Base-by-base conservation (phyloP, 352 stramenopile species). In the Pythium myriotylum region DNA sequence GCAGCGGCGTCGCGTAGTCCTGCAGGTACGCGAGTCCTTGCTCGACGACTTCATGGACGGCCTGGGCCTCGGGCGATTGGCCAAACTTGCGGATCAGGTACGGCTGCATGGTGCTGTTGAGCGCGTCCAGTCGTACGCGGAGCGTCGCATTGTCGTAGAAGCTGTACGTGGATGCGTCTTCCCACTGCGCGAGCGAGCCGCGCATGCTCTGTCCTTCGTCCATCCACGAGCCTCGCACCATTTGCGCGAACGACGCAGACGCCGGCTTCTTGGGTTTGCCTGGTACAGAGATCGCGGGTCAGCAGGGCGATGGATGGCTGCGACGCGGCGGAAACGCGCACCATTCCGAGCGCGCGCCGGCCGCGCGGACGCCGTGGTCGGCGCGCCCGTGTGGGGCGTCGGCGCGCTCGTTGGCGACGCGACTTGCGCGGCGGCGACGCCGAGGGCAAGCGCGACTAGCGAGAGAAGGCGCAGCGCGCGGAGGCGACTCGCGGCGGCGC, bases 71-170 rank as follows among this genome's bases (percentile, higher is more conserved):
- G 12, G 71, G 59, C 29, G 76, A 88, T 55, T 92, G 80, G 7
- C 78, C 76, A 27, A 94, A 73, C 47, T 68, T 62, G 46, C 84
- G 84, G 50, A 95, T 81, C 47, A 88, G 43, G 27, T 79, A 76
- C 48, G 84, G 84, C 42, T 95, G 86, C 52, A 86, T 46, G 6
- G 77, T 70, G 62, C 86, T 95, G 66, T 90, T 84, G 41, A 92
- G 65, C 10, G 80, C 64, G 46, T 95, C 86, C 53, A 93, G 61
- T 3, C 83, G 82, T 24, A 92, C 73, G 22, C 76, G 79, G 23
- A 95, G 74, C 54, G 84, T 88, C 16, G 86, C 70, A 48, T 92
- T 92, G 29, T 88, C 78, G 22, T 74, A 80, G 58, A 95, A 95
- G 54, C 86, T 90, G 53, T 89, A 92, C 23, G 79, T 89, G 27